Conservation (phyloP, 306 rosid genomes). For the Mucuna pruriens region DNA sequence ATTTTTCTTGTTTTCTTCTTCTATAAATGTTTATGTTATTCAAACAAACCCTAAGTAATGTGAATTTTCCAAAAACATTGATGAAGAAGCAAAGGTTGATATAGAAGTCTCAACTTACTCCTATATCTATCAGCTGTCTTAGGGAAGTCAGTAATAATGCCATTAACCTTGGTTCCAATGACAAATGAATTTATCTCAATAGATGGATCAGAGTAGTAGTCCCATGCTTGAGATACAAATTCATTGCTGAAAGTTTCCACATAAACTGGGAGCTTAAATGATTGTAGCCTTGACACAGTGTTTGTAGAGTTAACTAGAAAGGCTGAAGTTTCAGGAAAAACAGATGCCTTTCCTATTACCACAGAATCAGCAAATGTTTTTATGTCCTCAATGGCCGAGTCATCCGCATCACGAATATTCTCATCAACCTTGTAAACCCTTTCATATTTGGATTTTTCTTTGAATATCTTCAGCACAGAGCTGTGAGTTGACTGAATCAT, state of each 20-base stretch:
- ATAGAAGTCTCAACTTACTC: slow-evolving; percentile 60
- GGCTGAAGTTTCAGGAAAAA: slow-evolving; percentile 46
- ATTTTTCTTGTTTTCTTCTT: too few species aligned
- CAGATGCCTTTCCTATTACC: slow-evolving; percentile 64
- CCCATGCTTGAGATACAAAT: slow-evolving; percentile 96
- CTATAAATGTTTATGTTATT: too few species aligned
- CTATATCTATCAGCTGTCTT: slow-evolving; percentile 79
- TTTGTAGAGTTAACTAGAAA: slow-evolving; percentile 52
- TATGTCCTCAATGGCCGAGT: slow-evolving; percentile 58
- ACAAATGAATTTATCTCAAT: slow-evolving; percentile 80
- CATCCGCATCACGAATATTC: slow-evolving; percentile 45
- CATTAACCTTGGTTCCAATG: slow-evolving; percentile 52
- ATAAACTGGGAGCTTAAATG: slow-evolving; percentile 62
- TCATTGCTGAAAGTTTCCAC: slow-evolving; percentile 86
- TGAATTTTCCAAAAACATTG: not conserved
- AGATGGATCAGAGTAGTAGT: slow-evolving; percentile 82
- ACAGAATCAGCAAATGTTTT: slow-evolving; percentile 78
- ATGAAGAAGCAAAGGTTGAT: slow-evolving; percentile 20
- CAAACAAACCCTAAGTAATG: not conserved
- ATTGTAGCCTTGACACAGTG: slow-evolving; percentile 50
- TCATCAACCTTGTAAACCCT: slow-evolving; percentile 71
- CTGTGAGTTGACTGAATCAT: slow-evolving; percentile 80
- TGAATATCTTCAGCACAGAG: slow-evolving; percentile 64
- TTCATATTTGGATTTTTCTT: slow-evolving; percentile 57
- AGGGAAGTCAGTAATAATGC: slow-evolving; percentile 83